phyloP scores from a whole-genome alignment of 495 filamentous ascomycete species.

The Xylaria scruposa region DNA sequence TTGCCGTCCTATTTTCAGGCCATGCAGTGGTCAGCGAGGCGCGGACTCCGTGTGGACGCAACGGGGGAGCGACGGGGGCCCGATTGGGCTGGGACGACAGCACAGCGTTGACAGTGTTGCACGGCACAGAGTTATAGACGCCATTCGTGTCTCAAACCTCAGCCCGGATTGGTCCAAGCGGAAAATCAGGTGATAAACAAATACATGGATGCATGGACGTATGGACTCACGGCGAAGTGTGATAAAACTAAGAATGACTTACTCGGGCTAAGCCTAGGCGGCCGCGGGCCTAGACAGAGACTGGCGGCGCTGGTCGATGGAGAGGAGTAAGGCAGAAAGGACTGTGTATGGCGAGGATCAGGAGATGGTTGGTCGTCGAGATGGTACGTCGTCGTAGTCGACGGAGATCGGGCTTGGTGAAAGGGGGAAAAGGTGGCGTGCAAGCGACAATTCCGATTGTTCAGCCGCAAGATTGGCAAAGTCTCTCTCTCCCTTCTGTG shows the following conservation, averaged over 20 bases:
- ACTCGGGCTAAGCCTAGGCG: conserved; percentile 42
- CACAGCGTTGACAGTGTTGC: conserved; percentile 27
- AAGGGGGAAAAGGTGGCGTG: conserved; percentile 6
- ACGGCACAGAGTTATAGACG: conserved; percentile 26
- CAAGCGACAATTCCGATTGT: conserved; percentile 3
- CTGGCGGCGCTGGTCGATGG: conserved; percentile 25
- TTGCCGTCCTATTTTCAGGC: conserved; percentile 38
- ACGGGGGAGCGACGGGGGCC: background rate
- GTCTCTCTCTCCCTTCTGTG: background rate
- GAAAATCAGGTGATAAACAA: conserved; percentile 14
- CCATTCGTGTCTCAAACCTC: background rate
- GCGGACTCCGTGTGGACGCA: conserved; percentile 17
- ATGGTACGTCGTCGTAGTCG: background rate
- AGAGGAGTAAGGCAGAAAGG: conserved; percentile 17
- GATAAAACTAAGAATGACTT: conserved; percentile 29
- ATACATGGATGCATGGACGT: conserved; percentile 12
- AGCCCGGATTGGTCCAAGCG: conserved; percentile 3
- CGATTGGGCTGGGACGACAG: conserved; percentile 5
- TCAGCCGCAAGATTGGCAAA: background rate
- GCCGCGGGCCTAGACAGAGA: conserved; percentile 43
- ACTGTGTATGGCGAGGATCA: conserved; percentile 30
- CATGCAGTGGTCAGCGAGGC: conserved; percentile 22
- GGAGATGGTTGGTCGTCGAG: conserved; percentile 13
- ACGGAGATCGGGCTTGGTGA: conserved; percentile 4
- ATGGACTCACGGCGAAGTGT: conserved; percentile 6